Conservation (phyloP, 805 yeast species). For the Wickerhamomyces kurtzmanii region DNA sequence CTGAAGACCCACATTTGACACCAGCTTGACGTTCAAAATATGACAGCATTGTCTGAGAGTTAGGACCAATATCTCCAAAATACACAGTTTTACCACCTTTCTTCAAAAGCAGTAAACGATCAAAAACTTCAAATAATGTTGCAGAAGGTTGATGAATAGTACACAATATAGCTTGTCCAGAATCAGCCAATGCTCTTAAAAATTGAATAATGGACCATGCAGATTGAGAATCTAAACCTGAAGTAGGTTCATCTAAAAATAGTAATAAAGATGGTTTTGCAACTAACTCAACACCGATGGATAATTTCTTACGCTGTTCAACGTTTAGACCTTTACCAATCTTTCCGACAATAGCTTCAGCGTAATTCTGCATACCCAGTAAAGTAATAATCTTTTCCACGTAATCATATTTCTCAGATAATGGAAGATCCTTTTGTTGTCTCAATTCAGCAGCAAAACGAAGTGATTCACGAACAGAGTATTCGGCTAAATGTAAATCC, state of each 20-base stretch:
- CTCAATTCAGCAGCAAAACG: slow-evolving; percentile 39
- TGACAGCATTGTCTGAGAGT: slow-evolving; percentile 37
- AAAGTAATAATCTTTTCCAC: slow-evolving; percentile 40
- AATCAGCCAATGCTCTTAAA: slow-evolving; percentile 30
- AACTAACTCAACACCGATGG: slow-evolving; percentile 38
- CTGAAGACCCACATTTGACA: slow-evolving; percentile 36
- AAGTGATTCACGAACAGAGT: slow-evolving; percentile 25
- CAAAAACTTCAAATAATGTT: slow-evolving; percentile 35
- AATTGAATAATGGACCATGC: slow-evolving; percentile 41
- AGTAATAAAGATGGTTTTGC: slow-evolving; percentile 34
- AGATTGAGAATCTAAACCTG: slow-evolving; percentile 41
- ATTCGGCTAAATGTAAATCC: slow-evolving; percentile 35
- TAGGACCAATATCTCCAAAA: slow-evolving; percentile 21
- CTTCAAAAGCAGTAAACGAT: slow-evolving; percentile 33
- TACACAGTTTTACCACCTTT: slow-evolving; percentile 40
- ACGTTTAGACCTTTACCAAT: slow-evolving; percentile 32
- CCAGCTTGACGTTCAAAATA: slow-evolving; percentile 65
- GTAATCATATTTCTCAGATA: slow-evolving; percentile 31
- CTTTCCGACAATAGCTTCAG: slow-evolving; percentile 41
- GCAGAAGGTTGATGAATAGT: slow-evolving; percentile 50
- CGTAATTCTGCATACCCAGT: slow-evolving; percentile 39
- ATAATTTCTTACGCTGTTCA: slow-evolving; percentile 31
- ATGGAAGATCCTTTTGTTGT: slow-evolving; percentile 32
- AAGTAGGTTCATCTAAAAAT: slow-evolving; percentile 42
- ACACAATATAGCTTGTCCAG: slow-evolving; percentile 42